These are phyloP conservation scores for Diacronema lutheri DNA, from an alignment of 78 protist genomes.

Conservation along the genomic window DNA sequence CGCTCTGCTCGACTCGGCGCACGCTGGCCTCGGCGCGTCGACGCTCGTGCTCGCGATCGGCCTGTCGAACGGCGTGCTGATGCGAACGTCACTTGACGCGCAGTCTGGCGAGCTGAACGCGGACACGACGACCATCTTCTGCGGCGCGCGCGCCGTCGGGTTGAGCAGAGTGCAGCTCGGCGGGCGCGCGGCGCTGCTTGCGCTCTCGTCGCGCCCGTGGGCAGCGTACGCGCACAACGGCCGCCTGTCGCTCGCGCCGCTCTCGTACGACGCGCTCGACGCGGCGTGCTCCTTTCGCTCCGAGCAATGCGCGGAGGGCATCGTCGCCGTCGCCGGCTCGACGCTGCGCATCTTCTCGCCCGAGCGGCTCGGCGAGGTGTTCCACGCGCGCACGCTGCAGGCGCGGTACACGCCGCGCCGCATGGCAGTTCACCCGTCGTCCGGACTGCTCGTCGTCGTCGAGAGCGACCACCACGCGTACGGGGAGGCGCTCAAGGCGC, in stretches of 20 bases:
- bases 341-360: constrained; percentile 69
- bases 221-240: constrained; percentile 62
- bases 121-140: constrained; percentile 81
- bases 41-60: constrained; percentile 79
- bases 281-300: constrained; percentile 78
- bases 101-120: constrained; percentile 75
- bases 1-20: constrained; percentile 28
- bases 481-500: constrained; percentile 32
- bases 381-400: constrained; percentile 62
- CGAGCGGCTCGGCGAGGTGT: constrained; percentile 75
- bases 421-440: neutral
- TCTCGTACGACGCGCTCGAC: constrained; percentile 73
- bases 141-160: constrained; percentile 76
- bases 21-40: neutral
- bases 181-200: constrained; percentile 73
- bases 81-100: constrained; percentile 77
- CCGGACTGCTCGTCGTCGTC: constrained; percentile 41
- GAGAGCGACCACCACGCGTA: constrained; percentile 75
- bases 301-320: constrained; percentile 88
- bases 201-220: constrained; percentile 87
- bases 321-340: constrained; percentile 81
- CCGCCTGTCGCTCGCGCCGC: constrained; percentile 59
- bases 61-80: constrained; percentile 84
- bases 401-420: constrained; percentile 7
- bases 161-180: constrained; percentile 40